A percentile compares a stretch with the other conserved stretches of the same genome.
Evolutionary conservation across 495 filamentous ascomycete species (phyloP).

Genomic region (Peziza echinospora): DNA sequence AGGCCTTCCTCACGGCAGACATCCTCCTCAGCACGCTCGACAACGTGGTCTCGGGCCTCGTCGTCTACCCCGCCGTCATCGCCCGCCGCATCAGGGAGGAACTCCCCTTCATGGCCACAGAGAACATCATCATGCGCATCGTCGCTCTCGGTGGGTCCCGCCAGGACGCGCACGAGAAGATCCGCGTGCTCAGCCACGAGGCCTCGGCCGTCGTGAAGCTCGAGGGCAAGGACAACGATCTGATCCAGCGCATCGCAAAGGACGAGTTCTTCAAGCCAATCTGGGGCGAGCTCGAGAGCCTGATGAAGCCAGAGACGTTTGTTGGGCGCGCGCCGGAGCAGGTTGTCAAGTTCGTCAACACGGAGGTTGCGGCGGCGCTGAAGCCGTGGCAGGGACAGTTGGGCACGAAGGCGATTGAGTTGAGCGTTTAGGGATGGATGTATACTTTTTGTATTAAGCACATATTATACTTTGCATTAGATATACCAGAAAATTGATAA

Average conservation of each 20-base stretch:
- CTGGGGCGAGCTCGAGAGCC: constrained; percentile 44
- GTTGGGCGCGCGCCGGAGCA: constrained; percentile 41
- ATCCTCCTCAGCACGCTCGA: constrained; percentile 58
- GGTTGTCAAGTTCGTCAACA: constrained; percentile 35
- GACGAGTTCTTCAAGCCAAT: constrained; percentile 69
- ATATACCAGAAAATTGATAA: no score
- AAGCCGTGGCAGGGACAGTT: constrained; percentile 27
- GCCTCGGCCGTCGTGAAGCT: constrained; percentile 62
- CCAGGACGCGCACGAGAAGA: constrained; percentile 83
- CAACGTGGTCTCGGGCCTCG: constrained; percentile 63
- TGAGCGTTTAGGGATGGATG: constrained; percentile 33
- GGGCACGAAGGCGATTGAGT: constrained; percentile 28
- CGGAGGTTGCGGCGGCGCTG: constrained; percentile 31
- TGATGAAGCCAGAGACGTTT: constrained; percentile 52
- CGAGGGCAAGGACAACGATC: constrained; percentile 58
- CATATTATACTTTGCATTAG: no score
- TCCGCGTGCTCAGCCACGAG: constrained; percentile 74
- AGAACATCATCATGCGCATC: constrained; percentile 73
- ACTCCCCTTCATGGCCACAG: constrained; percentile 78
- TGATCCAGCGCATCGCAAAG: constrained; percentile 57
- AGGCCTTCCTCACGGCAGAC: constrained; percentile 66
- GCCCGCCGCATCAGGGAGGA: constrained; percentile 45
- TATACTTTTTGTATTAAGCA: no score
- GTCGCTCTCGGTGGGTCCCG: constrained; percentile 51
- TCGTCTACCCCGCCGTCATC: constrained; percentile 72